These are phyloP conservation scores for Senna siamea DNA, from an alignment of 306 rosid species.

Conservation along the genomic window DNA sequence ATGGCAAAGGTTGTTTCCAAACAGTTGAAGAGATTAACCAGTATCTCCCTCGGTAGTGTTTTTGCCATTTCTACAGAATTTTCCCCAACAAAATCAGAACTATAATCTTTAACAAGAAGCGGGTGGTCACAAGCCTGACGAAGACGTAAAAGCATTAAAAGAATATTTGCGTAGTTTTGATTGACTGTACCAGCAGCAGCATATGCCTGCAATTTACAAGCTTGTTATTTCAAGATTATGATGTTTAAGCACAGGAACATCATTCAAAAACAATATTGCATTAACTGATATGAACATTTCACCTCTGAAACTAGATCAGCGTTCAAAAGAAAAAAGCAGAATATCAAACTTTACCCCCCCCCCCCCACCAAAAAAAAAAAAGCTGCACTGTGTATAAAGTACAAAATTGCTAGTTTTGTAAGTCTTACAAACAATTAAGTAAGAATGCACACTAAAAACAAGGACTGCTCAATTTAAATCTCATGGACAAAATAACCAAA, in stretches of 20 bases:
- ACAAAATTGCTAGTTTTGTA: not conserved
- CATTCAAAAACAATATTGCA: not conserved
- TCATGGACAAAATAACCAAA: not conserved
- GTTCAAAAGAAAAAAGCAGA: not conserved
- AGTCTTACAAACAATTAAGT: not conserved
- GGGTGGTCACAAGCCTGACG: constrained; percentile 99
- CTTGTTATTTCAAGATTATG: constrained; percentile 32
- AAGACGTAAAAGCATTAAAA: constrained; percentile 94
- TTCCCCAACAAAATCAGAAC: constrained; percentile 69
- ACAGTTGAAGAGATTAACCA: constrained; percentile 56
- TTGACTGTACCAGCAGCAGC: constrained; percentile 98
- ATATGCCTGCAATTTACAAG: constrained; percentile 74
- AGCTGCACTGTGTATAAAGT: not conserved
- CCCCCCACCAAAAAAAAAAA: no score
- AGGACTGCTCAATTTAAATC: not conserved
- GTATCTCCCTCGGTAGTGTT: constrained; percentile 69
- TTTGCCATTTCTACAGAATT: constrained; percentile 77
- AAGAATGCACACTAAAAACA: not conserved
- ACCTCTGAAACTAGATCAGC: constrained; percentile 4
- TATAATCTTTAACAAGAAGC: constrained; percentile 78
- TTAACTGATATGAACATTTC: not conserved
- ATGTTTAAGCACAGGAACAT: not conserved
- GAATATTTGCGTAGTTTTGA: constrained; percentile 96
- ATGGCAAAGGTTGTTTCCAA: constrained; percentile 74
- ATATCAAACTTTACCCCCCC: not conserved